These are phyloP conservation scores for Decorospora gaudefroyi DNA, from an alignment of 2,329 filamentous ascomycete genomes.

Conservation along the genomic window DNA sequence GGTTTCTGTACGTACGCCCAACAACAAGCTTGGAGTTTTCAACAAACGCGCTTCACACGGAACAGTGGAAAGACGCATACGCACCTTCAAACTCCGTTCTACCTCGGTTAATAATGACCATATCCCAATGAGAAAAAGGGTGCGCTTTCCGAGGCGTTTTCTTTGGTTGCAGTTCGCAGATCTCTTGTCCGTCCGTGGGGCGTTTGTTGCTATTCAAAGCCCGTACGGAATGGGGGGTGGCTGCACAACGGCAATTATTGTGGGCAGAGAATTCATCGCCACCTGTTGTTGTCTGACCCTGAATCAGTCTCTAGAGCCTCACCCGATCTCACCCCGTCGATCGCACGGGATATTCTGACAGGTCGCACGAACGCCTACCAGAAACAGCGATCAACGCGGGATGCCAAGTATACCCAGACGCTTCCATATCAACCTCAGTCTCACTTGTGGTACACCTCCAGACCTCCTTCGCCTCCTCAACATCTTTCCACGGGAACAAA, in stretches of 20 bases:
- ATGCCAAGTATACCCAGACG: slow-evolving; percentile 28
- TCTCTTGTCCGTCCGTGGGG: slow-evolving; percentile 16
- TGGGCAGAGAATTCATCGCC: slow-evolving; percentile 16
- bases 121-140: neutral
- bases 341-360: slow-evolving; percentile 26
- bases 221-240: neutral
- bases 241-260: slow-evolving; percentile 15
- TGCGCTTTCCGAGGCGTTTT: neutral
- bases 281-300: slow-evolving; percentile 11
- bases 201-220: slow-evolving; percentile 7
- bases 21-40: no score
- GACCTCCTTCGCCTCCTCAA: slow-evolving; percentile 22
- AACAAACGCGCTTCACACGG: no score
- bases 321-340: slow-evolving; percentile 20
- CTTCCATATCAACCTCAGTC: slow-evolving; percentile 24
- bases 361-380: slow-evolving; percentile 22
- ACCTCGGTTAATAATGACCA: neutral
- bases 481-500: slow-evolving; percentile 8
- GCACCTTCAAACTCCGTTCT: slow-evolving; percentile 10
- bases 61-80: no score
- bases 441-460: slow-evolving; percentile 1
- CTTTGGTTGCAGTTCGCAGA: slow-evolving; percentile 11
- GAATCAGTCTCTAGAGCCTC: slow-evolving; percentile 16
- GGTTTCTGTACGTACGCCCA: no score
- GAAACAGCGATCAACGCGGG: slow-evolving; percentile 25